These are phyloP conservation scores for Abrus precatorius DNA, from an alignment of 306 rosid genomes.

Conservation along the genomic window DNA sequence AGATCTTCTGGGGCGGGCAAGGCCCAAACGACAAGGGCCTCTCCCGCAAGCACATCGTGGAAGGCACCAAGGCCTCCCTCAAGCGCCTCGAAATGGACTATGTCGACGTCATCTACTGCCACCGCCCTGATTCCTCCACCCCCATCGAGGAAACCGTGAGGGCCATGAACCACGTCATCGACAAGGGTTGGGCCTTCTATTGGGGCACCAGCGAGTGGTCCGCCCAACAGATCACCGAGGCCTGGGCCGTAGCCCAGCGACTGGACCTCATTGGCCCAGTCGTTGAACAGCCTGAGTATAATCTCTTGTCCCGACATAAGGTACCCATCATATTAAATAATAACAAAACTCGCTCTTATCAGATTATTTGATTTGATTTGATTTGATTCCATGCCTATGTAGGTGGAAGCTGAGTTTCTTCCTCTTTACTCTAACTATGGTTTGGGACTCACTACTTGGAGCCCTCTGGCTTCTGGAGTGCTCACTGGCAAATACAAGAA, in stretches of 20 bases:
- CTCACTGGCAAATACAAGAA: slow-evolving; percentile 96
- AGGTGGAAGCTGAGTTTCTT: slow-evolving; percentile 92
- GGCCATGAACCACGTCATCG: slow-evolving; percentile 89
- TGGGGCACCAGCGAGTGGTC: slow-evolving; percentile 99
- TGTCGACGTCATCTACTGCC: slow-evolving; percentile 85
- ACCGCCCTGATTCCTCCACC: slow-evolving; percentile 78
- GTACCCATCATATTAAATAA: background rate
- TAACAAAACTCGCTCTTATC: too few species aligned
- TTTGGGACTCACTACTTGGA: slow-evolving; percentile 92
- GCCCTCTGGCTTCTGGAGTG: slow-evolving; percentile 97
- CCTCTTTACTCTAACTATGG: slow-evolving; percentile 85
- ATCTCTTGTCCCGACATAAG: slow-evolving; percentile 85
- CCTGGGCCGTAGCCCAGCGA: slow-evolving; percentile 80
- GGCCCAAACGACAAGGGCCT: slow-evolving; percentile 98
- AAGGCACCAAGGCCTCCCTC: slow-evolving; percentile 87
- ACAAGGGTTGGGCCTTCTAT: slow-evolving; percentile 90
- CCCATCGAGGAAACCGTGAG: slow-evolving; percentile 97
- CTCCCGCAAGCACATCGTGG: slow-evolving; percentile 86
- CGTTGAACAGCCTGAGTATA: slow-evolving; percentile 99
- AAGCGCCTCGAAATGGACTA: slow-evolving; percentile 91
- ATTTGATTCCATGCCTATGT: slow-evolving; percentile 1
- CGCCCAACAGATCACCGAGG: slow-evolving; percentile 96
- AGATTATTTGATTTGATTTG: background rate
- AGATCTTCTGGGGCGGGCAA: slow-evolving; percentile 98
- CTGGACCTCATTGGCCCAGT: slow-evolving; percentile 86